Base-by-base conservation (phyloP, 306 rosid species). In the Alnus glutinosa region DNA sequence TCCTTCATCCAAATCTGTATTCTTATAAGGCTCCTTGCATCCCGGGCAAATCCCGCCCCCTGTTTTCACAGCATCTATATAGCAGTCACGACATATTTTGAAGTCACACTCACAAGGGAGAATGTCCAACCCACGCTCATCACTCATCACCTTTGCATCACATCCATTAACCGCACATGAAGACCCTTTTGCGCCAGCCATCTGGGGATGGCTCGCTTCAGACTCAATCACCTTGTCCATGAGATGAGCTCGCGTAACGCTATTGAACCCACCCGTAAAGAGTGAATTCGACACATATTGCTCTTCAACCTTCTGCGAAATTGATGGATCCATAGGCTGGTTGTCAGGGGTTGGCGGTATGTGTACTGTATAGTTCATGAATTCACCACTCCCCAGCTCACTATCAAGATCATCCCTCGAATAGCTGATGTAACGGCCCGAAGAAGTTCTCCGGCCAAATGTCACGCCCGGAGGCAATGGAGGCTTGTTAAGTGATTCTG, bases 21-120 rank as follows among this genome's bases (percentile, higher is more conserved):
- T 91, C 85, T 92, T 94, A 78, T 94, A 94, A 2, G 85, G 80
- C 73, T 94, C 98, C 79, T 94, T 94, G 88, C 98, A 94, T 57
- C 98, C 98, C 0, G 95, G 97, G 57, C 98, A 94, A 39, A 89
- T 83, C 51, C 97, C 97, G 5, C 89, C 97, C 28, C 93, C 97
- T 0, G 91, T 77, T 88, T 89, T 94, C 37, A 90, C 95, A 0
- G 97, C 97, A 84, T 94, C 98, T 7, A 86, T 79, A 72, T 89
- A 94, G 87, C 98, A 94, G 80, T 94, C 98, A 49, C 97, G 87
- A 73, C 98, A 94, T 85, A 94, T 94, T 81, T 94, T 94, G 79
- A 87, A 94, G 85, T 92, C 98, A 76, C 98, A 94, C 84, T 94
- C 97, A 75, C 98, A 94, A n/a, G 98, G 98, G 58, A 94, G 95